These are phyloP conservation scores for Thalassiosira profunda DNA, from an alignment of 108 stramenopile genomes.

Conservation along the genomic window DNA sequence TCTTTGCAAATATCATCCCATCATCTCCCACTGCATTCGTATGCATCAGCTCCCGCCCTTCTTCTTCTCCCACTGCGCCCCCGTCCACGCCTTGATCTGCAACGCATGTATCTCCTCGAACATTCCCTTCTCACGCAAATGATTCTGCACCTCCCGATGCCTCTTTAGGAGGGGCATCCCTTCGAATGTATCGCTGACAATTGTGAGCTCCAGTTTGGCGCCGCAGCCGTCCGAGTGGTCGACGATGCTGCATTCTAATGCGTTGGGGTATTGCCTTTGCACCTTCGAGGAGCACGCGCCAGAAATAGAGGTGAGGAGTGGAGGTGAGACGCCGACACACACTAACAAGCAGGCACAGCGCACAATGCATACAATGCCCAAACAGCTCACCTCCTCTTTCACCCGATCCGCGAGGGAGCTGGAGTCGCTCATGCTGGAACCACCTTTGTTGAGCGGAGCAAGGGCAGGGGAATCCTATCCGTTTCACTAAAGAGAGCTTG, in stretches of 20 bases:
- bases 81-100: slow-evolving; percentile 84
- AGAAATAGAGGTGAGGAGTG: background rate
- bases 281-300: slow-evolving; percentile 15
- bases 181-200: slow-evolving; percentile 45
- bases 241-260: slow-evolving; percentile 36
- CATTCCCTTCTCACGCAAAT: slow-evolving; percentile 59
- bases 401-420: slow-evolving; percentile 42
- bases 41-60: slow-evolving; percentile 7
- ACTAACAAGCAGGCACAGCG: background rate
- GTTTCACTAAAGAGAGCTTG: background rate
- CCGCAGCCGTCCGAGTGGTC: slow-evolving; percentile 57
- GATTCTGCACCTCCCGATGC: slow-evolving; percentile 76
- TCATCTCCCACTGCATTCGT: too few species aligned
- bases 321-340: background rate
- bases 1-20: background rate
- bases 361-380: background rate
- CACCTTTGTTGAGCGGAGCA: background rate
- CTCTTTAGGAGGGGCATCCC: slow-evolving; percentile 68
- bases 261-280: slow-evolving; percentile 41
- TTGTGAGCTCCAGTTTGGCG: slow-evolving; percentile 48
- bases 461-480: background rate
- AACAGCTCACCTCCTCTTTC: slow-evolving; percentile 32
- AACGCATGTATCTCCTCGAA: slow-evolving; percentile 78
- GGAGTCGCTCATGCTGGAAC: slow-evolving; percentile 20
- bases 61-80: slow-evolving; percentile 74